Conservation (phyloP, 441 rosid genomes). For the Jatropha podagrica region DNA sequence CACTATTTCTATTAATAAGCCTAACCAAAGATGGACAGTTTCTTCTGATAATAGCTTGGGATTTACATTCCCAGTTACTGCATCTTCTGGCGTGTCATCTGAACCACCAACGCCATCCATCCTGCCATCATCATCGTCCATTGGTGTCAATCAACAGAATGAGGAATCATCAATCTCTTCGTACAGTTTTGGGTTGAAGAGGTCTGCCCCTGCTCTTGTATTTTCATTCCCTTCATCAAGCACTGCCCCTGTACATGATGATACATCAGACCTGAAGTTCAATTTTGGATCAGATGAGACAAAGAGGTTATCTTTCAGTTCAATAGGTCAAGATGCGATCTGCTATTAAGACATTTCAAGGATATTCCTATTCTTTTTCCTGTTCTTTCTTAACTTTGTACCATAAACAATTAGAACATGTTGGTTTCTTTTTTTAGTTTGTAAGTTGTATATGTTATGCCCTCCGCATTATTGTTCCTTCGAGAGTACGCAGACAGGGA, state of each 20-base stretch:
- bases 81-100: slow-evolving; percentile 46
- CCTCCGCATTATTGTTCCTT: background rate
- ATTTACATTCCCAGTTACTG: slow-evolving; percentile 72
- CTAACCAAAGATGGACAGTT: slow-evolving; percentile 44
- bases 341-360: slow-evolving; percentile 38
- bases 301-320: slow-evolving; percentile 57
- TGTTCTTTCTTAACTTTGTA: background rate
- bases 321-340: slow-evolving; percentile 50
- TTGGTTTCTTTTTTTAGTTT: background rate
- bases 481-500: background rate
- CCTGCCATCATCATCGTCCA: slow-evolving; percentile 46
- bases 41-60: slow-evolving; percentile 51
- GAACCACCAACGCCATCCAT: slow-evolving; percentile 87
- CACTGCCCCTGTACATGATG: slow-evolving; percentile 34
- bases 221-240: slow-evolving; percentile 77
- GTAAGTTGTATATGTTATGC: background rate
- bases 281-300: slow-evolving; percentile 60
- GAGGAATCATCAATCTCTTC: slow-evolving; percentile 50
- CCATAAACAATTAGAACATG: background rate
- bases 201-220: slow-evolving; percentile 41
- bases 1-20: slow-evolving; percentile 54
- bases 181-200: slow-evolving; percentile 52
- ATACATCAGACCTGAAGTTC: slow-evolving; percentile 51
- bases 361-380: background rate
- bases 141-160: slow-evolving; percentile 31